phyloP scores from a whole-genome alignment of 257 asterid species.

The Petunia secreta region DNA sequence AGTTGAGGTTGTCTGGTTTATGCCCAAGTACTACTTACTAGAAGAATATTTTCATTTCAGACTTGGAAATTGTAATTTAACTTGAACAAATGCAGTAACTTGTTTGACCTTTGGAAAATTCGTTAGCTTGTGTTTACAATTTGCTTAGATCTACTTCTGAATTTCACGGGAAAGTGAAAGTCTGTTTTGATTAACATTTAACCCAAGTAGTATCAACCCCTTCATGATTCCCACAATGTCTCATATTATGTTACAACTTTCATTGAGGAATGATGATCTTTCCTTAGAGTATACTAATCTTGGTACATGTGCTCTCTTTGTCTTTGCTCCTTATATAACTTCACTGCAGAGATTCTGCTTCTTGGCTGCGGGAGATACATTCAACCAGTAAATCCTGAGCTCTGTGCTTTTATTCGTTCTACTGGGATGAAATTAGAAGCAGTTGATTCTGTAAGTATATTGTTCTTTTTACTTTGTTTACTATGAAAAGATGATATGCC shows the following conservation, averaged over 20 bases:
- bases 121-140: no score
- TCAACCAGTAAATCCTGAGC: constrained; percentile 76
- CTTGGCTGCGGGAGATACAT: constrained; percentile 84
- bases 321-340: constrained; percentile 16
- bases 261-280: neutral
- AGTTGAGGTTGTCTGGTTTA: no score
- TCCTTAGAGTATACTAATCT: neutral
- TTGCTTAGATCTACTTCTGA: neutral
- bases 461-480: constrained; percentile 23
- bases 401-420: constrained; percentile 78
- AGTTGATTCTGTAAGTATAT: constrained; percentile 69
- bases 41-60: neutral
- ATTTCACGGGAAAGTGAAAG: neutral
- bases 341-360: constrained; percentile 64
- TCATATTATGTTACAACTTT: neutral
- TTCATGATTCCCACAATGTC: neutral
- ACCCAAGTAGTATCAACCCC: neutral
- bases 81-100: neutral
- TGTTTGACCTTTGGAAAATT: neutral
- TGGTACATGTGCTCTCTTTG: constrained; percentile 19
- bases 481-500: constrained; percentile 6
- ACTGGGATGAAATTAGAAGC: constrained; percentile 91
- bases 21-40: no score
- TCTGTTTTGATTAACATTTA: neutral
- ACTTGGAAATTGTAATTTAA: neutral